Percentiles rank a stretch among this genome's conserved stretches.
phyloP scores from a whole-genome alignment of 1,284 basidiomycete genomes.

The Irpex rosettiformis region DNA sequence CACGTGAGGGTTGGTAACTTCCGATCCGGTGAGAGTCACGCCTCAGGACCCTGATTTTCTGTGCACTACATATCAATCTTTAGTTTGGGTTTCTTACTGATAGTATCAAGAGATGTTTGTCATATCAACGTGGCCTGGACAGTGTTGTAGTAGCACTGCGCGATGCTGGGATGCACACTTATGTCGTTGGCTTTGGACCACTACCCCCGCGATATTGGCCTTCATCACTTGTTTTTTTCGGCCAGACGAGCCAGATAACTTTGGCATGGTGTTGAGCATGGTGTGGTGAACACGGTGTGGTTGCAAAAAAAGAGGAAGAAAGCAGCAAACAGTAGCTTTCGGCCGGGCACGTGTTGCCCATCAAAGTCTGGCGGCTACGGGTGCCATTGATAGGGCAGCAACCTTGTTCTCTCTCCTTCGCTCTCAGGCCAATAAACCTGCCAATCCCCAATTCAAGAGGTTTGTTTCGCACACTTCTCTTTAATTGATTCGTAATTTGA shows the following conservation, averaged over 20 bases:
- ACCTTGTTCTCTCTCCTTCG: background rate
- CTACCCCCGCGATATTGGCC: too few relatives aligned
- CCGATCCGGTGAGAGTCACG: background rate
- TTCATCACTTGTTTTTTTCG: too few relatives aligned
- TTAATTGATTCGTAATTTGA: background rate
- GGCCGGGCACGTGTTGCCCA: background rate
- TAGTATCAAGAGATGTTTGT: background rate
- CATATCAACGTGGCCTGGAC: background rate
- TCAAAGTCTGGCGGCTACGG: background rate
- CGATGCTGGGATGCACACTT: too few relatives aligned
- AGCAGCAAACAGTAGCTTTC: background rate
- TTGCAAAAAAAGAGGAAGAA: background rate
- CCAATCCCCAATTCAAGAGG: background rate
- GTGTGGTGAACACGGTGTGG: background rate
- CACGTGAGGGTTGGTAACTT: background rate
- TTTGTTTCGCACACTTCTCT: constrained; percentile 3
- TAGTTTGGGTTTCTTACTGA: too few relatives aligned
- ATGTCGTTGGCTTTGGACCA: too few relatives aligned
- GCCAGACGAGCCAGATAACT: too few relatives aligned
- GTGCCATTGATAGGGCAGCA: background rate
- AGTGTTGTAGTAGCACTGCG: too few relatives aligned
- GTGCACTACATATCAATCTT: too few relatives aligned
- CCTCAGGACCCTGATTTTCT: too few relatives aligned
- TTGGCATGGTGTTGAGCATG: background rate
- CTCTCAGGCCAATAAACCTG: constrained; percentile 4